Conservation (phyloP, 148 eudicot genomes). For the Persicaria maculosa region DNA sequence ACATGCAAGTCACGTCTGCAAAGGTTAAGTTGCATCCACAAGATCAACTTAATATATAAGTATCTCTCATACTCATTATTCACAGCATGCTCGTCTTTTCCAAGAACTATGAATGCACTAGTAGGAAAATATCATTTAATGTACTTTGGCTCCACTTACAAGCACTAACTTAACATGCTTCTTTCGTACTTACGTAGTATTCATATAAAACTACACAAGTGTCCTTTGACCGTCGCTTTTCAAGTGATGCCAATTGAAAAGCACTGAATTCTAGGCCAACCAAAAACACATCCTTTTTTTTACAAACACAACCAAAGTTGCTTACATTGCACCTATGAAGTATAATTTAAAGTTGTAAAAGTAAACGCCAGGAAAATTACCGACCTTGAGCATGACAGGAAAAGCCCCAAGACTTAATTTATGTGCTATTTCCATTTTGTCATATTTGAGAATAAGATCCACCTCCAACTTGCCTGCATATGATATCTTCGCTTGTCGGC, state of each 20-base stretch:
- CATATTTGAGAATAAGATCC: slow-evolving; percentile 55
- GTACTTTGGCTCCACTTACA: background rate
- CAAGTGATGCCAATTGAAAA: background rate
- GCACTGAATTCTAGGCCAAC: background rate
- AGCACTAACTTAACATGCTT: background rate
- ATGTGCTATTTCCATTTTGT: slow-evolving; percentile 42
- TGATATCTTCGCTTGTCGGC: slow-evolving; percentile 85
- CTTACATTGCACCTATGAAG: background rate
- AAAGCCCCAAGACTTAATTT: slow-evolving; percentile 54
- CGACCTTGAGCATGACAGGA: slow-evolving; percentile 86
- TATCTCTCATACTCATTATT: background rate
- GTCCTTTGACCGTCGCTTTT: background rate
- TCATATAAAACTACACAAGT: background rate
- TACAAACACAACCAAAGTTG: background rate
- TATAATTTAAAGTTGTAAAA: background rate
- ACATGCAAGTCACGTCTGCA: background rate
- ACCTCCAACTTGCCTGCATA: slow-evolving; percentile 56
- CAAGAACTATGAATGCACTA: background rate
- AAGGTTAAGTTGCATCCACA: background rate
- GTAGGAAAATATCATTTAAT: background rate
- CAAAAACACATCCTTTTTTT: background rate
- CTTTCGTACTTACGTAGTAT: background rate
- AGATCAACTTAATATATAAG: background rate
- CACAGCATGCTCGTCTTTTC: background rate
- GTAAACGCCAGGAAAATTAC: slow-evolving; percentile 1